These are phyloP conservation scores for Candida insectalens DNA, from an alignment of 805 yeast species.

Conservation along the genomic window DNA sequence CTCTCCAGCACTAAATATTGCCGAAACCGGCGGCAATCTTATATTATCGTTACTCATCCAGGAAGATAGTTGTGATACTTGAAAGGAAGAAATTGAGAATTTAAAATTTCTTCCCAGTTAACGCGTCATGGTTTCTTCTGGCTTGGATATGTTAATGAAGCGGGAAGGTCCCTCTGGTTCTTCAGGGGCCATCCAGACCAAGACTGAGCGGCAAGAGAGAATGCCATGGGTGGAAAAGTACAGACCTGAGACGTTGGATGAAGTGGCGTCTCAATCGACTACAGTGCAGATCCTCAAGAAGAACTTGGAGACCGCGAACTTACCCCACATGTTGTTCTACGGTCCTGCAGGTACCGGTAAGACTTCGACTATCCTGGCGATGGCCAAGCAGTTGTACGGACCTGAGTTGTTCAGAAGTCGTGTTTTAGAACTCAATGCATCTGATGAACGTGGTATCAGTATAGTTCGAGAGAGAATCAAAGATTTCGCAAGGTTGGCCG, in stretches of 20 bases:
- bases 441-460: constrained; percentile 85
- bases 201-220: constrained; percentile 32
- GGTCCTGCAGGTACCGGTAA: constrained; percentile 96
- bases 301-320: constrained; percentile 68
- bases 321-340: constrained; percentile 87
- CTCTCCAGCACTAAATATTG: too few relatives aligned
- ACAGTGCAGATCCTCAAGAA: constrained; percentile 76
- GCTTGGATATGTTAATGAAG: constrained; percentile 12
- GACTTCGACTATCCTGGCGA: constrained; percentile 78
- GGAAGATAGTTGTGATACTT: too few relatives aligned
- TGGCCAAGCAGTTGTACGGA: constrained; percentile 72
- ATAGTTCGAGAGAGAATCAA: constrained; percentile 81
- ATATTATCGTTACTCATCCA: too few relatives aligned
- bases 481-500: constrained; percentile 76
- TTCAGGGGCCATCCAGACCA: constrained; percentile 11
- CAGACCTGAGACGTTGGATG: constrained; percentile 81
- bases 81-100: too few relatives aligned
- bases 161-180: constrained; percentile 8
- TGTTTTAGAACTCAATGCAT: constrained; percentile 78
- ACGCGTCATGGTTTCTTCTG: constrained; percentile 1
- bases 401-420: constrained; percentile 59
- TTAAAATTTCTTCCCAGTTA: too few relatives aligned
- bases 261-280: constrained; percentile 86
- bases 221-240: constrained; percentile 94
- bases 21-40: too few relatives aligned